These are phyloP conservation scores for Trypanosoma congolense DNA, from an alignment of 208 protist genomes.

Conservation along the genomic window DNA sequence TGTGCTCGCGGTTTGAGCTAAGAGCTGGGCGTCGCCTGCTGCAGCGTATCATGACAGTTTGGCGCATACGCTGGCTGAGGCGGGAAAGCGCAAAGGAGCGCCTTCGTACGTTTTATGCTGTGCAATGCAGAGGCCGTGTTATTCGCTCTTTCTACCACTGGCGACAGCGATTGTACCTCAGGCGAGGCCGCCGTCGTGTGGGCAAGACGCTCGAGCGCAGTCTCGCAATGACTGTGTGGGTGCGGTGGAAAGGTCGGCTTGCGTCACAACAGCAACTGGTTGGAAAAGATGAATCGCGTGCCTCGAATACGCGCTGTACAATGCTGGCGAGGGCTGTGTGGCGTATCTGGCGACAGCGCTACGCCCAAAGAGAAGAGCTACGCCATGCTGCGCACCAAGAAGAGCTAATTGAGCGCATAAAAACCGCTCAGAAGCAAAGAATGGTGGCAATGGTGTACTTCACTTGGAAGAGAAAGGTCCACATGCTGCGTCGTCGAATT, in stretches of 20 bases:
- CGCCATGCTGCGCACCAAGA: background rate
- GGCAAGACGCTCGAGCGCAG: background rate
- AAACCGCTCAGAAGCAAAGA: background rate
- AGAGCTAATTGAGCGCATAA: background rate
- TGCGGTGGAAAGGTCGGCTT: conserved; percentile 4
- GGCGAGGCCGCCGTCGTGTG: background rate
- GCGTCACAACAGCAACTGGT: background rate
- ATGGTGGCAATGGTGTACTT: conserved; percentile 15
- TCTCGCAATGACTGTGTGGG: background rate
- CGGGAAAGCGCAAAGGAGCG: background rate
- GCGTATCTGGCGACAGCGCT: conserved; percentile 8
- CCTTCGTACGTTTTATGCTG: conserved; percentile 5
- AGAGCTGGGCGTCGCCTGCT: background rate
- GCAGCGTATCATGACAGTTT: background rate
- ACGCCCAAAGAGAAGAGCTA: background rate
- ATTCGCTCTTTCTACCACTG: conserved; percentile 4
- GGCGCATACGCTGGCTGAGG: conserved; percentile 6
- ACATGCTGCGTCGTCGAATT: conserved; percentile 4
- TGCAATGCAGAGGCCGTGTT: background rate
- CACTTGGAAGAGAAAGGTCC: conserved; percentile 12
- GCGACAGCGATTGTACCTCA: background rate
- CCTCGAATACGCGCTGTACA: conserved; percentile 1
- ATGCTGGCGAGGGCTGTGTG: conserved; percentile 2
- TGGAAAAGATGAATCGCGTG: background rate
- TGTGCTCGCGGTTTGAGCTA: conserved; percentile 3